Evolutionary conservation across 1,284 basidiomycete genomes (phyloP).

Genomic region (Tylopilus sp.): DNA sequence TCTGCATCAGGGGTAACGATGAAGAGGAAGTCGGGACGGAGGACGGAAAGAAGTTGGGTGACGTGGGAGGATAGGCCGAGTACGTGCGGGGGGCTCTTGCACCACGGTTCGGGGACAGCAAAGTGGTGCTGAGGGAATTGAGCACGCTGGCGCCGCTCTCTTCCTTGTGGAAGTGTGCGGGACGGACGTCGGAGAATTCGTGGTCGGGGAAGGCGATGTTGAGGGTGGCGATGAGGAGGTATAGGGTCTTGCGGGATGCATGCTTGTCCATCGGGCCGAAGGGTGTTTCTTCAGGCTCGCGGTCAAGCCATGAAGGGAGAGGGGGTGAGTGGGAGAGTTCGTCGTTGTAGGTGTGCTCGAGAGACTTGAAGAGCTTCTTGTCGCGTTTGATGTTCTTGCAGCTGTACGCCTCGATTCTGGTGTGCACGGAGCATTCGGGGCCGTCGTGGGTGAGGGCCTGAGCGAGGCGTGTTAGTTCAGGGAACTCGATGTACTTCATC

Average conservation of each 20-base stretch:
- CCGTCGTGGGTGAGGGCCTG: constrained; percentile 82
- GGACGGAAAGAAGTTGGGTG: constrained; percentile 69
- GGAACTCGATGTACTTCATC: constrained; percentile 93
- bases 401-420: constrained; percentile 94
- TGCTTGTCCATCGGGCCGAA: constrained; percentile 76
- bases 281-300: constrained; percentile 69
- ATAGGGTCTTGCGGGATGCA: constrained; percentile 82
- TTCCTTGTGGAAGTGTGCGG: constrained; percentile 87
- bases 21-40: constrained; percentile 58
- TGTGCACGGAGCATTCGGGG: constrained; percentile 87
- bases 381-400: constrained; percentile 98
- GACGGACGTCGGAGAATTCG: constrained; percentile 92
- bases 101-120: constrained; percentile 64
- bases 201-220: constrained; percentile 98
- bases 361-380: constrained; percentile 91
- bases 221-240: constrained; percentile 92
- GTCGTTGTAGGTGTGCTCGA: constrained; percentile 84
- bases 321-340: constrained; percentile 69
- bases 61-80: constrained; percentile 74
- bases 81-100: constrained; percentile 69
- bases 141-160: constrained; percentile 75
- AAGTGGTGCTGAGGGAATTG: constrained; percentile 75
- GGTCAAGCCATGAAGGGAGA: constrained; percentile 66
- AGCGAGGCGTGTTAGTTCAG: constrained; percentile 75
- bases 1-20: constrained; percentile 58